Conservation (phyloP, 805 yeast species). For the Candida sphagnicola region DNA sequence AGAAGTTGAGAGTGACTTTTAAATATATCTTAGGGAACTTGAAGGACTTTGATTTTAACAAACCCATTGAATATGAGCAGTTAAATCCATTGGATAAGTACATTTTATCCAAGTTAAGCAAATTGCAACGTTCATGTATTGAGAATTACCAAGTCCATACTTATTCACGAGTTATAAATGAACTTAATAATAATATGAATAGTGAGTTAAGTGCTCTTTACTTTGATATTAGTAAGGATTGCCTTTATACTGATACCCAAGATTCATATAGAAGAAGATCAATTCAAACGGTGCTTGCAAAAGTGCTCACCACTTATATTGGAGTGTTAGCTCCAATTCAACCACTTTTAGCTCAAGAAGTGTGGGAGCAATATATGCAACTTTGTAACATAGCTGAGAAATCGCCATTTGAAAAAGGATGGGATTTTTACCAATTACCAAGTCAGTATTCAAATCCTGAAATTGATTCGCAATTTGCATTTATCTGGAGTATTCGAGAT, state of each 20-base stretch:
- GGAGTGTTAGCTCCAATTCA: conserved; percentile 73
- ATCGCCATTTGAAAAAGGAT: conserved; percentile 52
- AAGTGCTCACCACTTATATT: conserved; percentile 58
- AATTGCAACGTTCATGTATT: conserved; percentile 40
- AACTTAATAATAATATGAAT: conserved; percentile 68
- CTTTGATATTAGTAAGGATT: conserved; percentile 83
- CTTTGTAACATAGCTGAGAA: conserved; percentile 14
- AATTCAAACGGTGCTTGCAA: conserved; percentile 62
- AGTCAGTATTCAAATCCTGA: conserved; percentile 25
- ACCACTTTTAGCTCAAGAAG: conserved; percentile 85
- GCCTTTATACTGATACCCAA: conserved; percentile 65
- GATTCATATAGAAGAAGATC: conserved; percentile 49
- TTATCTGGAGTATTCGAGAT: conserved; percentile 46
- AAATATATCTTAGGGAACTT: conserved; percentile 80
- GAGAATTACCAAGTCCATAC: conserved; percentile 53
- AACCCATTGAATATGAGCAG: conserved; percentile 32
- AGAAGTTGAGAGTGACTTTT: conserved; percentile 79
- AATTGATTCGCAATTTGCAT: conserved; percentile 42
- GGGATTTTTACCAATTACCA: conserved; percentile 28
- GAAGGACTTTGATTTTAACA: conserved; percentile 29
- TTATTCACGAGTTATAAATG: conserved; percentile 67
- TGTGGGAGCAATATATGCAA: conserved; percentile 60
- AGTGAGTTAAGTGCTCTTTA: conserved; percentile 75
- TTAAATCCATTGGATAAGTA: conserved; percentile 53
- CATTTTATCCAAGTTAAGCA: conserved; percentile 51